Evolutionary conservation across 83 land plant species (phyloP).

Genomic region (Diphasiastrum complanatum): DNA sequence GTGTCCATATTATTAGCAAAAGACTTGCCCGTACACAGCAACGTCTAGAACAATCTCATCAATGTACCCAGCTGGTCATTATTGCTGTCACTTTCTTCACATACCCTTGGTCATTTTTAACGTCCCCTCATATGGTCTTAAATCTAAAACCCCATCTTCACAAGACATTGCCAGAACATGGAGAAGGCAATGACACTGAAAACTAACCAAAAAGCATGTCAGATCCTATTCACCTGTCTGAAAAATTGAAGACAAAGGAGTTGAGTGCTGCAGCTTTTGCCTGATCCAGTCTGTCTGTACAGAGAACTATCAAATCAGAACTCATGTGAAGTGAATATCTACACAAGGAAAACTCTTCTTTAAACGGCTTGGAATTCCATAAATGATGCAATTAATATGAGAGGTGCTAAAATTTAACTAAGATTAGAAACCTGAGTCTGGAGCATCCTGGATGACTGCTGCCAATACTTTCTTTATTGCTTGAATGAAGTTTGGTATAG

Average conservation of each 20-base stretch:
- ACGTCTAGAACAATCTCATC: no score
- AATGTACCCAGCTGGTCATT: no score
- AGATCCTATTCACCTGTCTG: conserved; percentile 16
- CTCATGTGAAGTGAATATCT: neutral
- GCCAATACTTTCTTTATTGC: conserved; percentile 22
- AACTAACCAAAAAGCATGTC: neutral
- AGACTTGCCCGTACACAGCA: no score
- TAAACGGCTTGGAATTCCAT: neutral
- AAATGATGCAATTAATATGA: no score
- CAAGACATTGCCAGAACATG: no score
- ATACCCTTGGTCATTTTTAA: no score
- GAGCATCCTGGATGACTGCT: conserved; percentile 6
- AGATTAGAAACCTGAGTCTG: conserved; percentile 12
- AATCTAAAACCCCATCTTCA: no score
- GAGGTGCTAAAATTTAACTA: no score
- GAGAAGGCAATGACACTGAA: no score
- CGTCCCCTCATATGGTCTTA: no score
- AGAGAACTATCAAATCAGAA: neutral
- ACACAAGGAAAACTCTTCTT: neutral
- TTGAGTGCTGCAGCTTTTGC: conserved; percentile 34
- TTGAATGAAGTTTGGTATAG: conserved; percentile 19
- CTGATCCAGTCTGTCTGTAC: conserved; percentile 17
- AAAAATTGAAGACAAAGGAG: conserved; percentile 31
- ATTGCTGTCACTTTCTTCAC: no score
- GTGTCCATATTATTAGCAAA: no score